These are phyloP conservation scores for Nidula niveotomentosa DNA, from an alignment of 1,284 basidiomycete genomes.

Conservation along the genomic window DNA sequence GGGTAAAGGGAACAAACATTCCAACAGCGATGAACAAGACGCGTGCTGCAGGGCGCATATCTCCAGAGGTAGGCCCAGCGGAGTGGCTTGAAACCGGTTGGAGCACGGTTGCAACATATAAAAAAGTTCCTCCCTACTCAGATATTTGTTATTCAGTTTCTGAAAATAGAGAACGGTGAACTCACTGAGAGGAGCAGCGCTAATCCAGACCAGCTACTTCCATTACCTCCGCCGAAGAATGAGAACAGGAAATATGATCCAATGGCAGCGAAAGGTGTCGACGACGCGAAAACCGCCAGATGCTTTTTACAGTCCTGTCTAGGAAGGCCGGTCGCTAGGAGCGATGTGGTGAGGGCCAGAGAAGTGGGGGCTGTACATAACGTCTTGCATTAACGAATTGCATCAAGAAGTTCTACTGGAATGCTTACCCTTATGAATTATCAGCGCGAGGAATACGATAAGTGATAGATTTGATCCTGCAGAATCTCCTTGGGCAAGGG, in stretches of 20 bases:
- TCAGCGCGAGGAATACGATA: conserved; percentile 85
- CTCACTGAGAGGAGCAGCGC: conserved; percentile 80
- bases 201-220: conserved; percentile 65
- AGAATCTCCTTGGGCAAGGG: conserved; percentile 34
- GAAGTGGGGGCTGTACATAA: conserved; percentile 74
- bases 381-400: background rate
- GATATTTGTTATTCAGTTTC: background rate
- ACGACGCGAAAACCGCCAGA: conserved; percentile 74
- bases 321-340: conserved; percentile 74
- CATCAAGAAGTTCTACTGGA: background rate
- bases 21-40: conserved; percentile 60
- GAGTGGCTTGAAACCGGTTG: conserved; percentile 67
- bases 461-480: conserved; percentile 54
- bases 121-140: conserved; percentile 85
- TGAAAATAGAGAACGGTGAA: conserved; percentile 1
- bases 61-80: conserved; percentile 31
- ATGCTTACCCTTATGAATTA: conserved; percentile 81
- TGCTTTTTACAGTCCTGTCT: conserved; percentile 71
- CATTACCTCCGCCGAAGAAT: conserved; percentile 46
- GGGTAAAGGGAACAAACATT: conserved; percentile 64
- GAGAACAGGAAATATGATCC: conserved; percentile 66
- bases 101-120: conserved; percentile 92
- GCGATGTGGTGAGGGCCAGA: conserved; percentile 78
- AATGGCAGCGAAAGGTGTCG: conserved; percentile 79
- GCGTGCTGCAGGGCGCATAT: conserved; percentile 47